Evolutionary conservation across 176 grass and related monocot species (phyloP), one percentile per base, ranked within the genome.

Genomic region (Olyra latifolia): DNA sequence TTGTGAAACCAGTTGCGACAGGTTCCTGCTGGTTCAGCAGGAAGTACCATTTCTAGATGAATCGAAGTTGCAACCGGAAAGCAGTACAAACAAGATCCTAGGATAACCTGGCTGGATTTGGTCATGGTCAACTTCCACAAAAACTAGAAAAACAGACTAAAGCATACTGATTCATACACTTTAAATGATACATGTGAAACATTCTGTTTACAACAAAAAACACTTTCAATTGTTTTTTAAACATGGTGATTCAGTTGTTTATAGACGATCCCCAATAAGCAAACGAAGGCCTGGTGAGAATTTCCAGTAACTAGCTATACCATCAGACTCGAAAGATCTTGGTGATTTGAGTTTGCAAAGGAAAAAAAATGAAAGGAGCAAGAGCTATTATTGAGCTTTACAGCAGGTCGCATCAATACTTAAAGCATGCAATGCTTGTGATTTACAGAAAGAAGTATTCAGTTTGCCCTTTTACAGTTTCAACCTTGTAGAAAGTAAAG

Each of bases 81-180:
- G 47, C 35, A 29, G 7, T 69, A 57, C 56, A 82, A 10, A 40
- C 44, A 73, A 78, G 19, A 77, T 49, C 13, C 32, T 67, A 80
- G 20, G 45, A 87, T 69, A 24, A 68, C 29, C 11, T 17, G 16
- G 5, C 7, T n/a, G 13, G 53, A 39, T 24, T 66, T 58, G 40
- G 49, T 2, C 11, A 17, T 58, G 40, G 49, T 2, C 11, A 22
- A 43, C 54, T 52, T 69, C 29, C 35, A 80, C 49, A 67, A n/a
- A 35, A 69, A 60, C 28, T 75, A 24, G 6, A 27, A 60, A 75
- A 60, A 25, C 19, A 12, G 25, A 46, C 6, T 9, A 13, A 48
- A 23, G 12, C 24, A 46, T 32, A 32, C 3, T 48, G 17, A 69
- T 16, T 45, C 48, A 56, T 20, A 3, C 14, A 13, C 5, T 72